phyloP scores from a whole-genome alignment of 495 filamentous ascomycete species.

The Neurospora sp. region DNA sequence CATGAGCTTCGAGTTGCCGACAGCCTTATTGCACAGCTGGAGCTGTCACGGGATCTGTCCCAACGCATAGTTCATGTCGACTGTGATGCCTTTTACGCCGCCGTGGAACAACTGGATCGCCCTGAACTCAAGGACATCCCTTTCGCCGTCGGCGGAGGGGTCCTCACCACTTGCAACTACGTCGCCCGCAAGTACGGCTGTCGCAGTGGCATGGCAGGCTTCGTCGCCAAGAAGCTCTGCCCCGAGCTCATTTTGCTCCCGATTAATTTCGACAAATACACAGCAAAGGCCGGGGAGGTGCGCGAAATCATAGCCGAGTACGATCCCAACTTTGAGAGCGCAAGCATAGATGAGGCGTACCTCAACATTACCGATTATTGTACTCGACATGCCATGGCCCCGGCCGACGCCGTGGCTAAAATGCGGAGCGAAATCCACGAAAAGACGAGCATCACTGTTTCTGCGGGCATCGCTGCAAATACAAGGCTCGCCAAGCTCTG shows the following conservation, averaged over 20 bases:
- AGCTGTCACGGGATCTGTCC: constrained; percentile 65
- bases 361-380: constrained; percentile 92
- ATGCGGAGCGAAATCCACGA: constrained; percentile 70
- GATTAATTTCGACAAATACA: constrained; percentile 85
- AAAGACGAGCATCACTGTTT: constrained; percentile 79
- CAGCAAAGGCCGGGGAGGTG: constrained; percentile 79
- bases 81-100: constrained; percentile 84
- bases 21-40: constrained; percentile 70
- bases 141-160: constrained; percentile 87
- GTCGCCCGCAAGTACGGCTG: constrained; percentile 81
- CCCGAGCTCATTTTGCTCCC: constrained; percentile 77
- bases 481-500: constrained; percentile 89
- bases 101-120: constrained; percentile 84
- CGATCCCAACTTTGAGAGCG: constrained; percentile 83
- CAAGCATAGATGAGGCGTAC: constrained; percentile 93
- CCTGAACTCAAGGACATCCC: constrained; percentile 84
- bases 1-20: constrained; percentile 67
- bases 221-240: constrained; percentile 91
- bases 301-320: constrained; percentile 74
- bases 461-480: constrained; percentile 89
- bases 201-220: constrained; percentile 88
- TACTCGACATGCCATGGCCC: constrained; percentile 49
- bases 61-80: constrained; percentile 87
- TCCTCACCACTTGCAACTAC: constrained; percentile 90
- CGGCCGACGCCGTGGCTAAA: constrained; percentile 63